Evolutionary conservation across 768 basidiomycete species (phyloP).

Genomic region (Hypsizygus marmoreus): DNA sequence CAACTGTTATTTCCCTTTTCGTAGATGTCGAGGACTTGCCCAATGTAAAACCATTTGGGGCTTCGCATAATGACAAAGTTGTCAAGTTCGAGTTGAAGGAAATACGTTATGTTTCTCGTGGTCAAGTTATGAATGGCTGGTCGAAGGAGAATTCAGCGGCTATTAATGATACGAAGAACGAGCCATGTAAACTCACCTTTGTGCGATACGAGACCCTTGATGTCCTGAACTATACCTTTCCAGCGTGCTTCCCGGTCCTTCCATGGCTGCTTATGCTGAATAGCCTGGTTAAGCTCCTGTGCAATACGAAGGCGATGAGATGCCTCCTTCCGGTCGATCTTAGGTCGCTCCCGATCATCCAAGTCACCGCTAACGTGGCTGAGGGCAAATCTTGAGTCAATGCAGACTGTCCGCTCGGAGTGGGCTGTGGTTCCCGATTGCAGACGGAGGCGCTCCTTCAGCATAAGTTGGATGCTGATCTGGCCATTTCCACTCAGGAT

Average conservation of each 20-base stretch:
- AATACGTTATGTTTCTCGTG: background rate
- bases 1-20: background rate
- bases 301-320: slow-evolving; percentile 10
- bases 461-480: too few species aligned
- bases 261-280: background rate
- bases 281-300: slow-evolving; percentile 3
- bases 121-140: background rate
- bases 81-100: background rate
- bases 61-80: background rate
- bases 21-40: slow-evolving; percentile 1
- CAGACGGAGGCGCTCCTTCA: background rate
- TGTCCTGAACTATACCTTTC: slow-evolving; percentile 1
- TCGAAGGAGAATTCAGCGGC: too few species aligned
- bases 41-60: background rate
- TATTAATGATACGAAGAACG: too few species aligned
- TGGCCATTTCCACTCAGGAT: too few species aligned
- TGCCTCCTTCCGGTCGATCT: slow-evolving; percentile 12
- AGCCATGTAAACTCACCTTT: background rate
- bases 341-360: too few species aligned
- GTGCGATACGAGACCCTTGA: background rate
- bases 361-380: too few species aligned
- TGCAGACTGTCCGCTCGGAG: background rate
- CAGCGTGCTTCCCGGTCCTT: slow-evolving; percentile 12
- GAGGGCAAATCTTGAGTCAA: background rate
- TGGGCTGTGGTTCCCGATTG: background rate